These are phyloP conservation scores for Euclidium syriacum DNA, from an alignment of 345 rosid genomes.

Conservation along the genomic window DNA sequence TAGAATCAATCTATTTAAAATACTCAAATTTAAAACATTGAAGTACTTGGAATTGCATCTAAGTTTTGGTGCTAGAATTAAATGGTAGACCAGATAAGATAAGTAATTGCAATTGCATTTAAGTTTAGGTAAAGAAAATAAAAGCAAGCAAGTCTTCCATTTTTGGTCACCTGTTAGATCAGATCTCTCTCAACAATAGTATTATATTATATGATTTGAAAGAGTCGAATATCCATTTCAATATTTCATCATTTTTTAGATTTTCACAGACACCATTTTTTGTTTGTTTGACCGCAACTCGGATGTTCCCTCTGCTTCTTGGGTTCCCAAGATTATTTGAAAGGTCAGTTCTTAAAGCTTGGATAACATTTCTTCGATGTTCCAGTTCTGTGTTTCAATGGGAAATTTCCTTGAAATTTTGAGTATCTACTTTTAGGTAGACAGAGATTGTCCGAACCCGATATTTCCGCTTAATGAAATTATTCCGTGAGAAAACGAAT, in stretches of 20 bases:
- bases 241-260: constrained; percentile 3
- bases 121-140: too few species aligned
- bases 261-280: not conserved
- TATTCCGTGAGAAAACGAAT: not conserved
- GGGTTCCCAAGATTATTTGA: not conserved
- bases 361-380: not conserved
- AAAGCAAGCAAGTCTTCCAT: too few species aligned
- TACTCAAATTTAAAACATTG: too few species aligned
- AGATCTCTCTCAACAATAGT: not conserved
- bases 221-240: not conserved
- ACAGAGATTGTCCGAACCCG: constrained; percentile 16
- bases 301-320: constrained; percentile 7
- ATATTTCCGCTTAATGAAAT: not conserved
- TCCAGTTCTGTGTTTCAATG: not conserved
- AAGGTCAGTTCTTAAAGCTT: constrained; percentile 20
- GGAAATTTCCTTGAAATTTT: not conserved
- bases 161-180: not conserved
- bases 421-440: not conserved
- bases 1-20: too few species aligned
- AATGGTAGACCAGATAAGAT: too few species aligned
- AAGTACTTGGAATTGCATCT: too few species aligned
- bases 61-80: too few species aligned
- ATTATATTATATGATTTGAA: not conserved
- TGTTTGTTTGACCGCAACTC: constrained; percentile 23
- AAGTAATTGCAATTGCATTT: too few species aligned